A percentile compares a stretch with the other conserved stretches of the same genome.
phyloP scores from a whole-genome alignment of 2,329 filamentous ascomycete species.

The Tympanopsis confertula region DNA sequence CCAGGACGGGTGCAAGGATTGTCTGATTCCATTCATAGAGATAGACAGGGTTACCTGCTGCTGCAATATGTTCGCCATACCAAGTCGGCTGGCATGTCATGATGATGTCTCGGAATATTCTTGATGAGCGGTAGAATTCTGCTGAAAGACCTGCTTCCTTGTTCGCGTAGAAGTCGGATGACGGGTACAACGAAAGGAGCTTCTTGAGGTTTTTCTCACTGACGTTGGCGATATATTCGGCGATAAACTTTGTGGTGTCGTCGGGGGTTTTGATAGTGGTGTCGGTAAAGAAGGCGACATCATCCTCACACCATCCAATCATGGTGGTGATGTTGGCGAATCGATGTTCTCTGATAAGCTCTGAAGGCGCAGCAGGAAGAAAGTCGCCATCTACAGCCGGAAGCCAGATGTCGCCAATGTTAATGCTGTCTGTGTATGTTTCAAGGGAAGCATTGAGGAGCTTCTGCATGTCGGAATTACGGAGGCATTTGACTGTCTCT shows the following conservation, averaged over 20 bases:
- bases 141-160: slow-evolving; percentile 22
- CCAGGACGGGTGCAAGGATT: slow-evolving; percentile 30
- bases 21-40: slow-evolving; percentile 42
- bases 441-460: slow-evolving; percentile 29
- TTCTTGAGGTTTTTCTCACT: slow-evolving; percentile 17
- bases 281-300: slow-evolving; percentile 29
- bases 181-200: slow-evolving; percentile 37
- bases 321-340: slow-evolving; percentile 28
- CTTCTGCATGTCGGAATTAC: slow-evolving; percentile 24
- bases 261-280: slow-evolving; percentile 21
- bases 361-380: slow-evolving; percentile 28
- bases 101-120: slow-evolving; percentile 37
- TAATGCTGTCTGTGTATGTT: slow-evolving; percentile 28
- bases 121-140: slow-evolving; percentile 35
- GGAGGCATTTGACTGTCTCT: slow-evolving; percentile 32
- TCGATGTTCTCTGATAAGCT: slow-evolving; percentile 22
- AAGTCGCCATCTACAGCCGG: slow-evolving; percentile 36
- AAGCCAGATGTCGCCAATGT: slow-evolving; percentile 38
- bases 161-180: slow-evolving; percentile 27
- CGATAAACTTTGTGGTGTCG: slow-evolving; percentile 26
- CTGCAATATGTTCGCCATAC: slow-evolving; percentile 24
- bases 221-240: slow-evolving; percentile 23
- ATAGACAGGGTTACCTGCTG: slow-evolving; percentile 26
- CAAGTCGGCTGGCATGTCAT: slow-evolving; percentile 34
- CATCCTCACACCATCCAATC: slow-evolving; percentile 30